Evolutionary conservation across 305 asterid species (phyloP).

Genomic region (Caryopteris hybrid): DNA sequence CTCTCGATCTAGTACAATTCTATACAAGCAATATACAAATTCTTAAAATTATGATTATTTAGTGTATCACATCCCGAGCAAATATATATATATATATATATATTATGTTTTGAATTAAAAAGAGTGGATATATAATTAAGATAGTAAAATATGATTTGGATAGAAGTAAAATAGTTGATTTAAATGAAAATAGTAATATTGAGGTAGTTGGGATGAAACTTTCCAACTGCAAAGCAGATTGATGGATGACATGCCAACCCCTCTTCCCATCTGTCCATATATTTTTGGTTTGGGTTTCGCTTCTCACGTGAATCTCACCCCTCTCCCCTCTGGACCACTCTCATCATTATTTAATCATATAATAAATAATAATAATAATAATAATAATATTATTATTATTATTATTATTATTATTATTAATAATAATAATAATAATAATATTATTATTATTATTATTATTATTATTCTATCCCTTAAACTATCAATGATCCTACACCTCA

Average conservation of each 20-base stretch:
- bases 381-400: too few relatives aligned
- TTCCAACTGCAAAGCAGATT: slow-evolving; percentile 35
- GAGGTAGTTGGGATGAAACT: not conserved
- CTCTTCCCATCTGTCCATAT: slow-evolving; percentile 33
- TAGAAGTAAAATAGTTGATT: too few relatives aligned
- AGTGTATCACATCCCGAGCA: too few relatives aligned
- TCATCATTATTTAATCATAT: not conserved
- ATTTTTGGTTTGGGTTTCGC: slow-evolving; percentile 39
- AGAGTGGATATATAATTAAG: too few relatives aligned
- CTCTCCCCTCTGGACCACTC: slow-evolving; percentile 33
- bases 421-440: too few relatives aligned
- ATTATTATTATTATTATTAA: not conserved
- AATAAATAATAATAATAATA: too few relatives aligned
- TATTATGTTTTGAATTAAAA: too few relatives aligned
- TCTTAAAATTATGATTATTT: too few relatives aligned
- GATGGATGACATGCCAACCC: slow-evolving; percentile 57
- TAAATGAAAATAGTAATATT: not conserved
- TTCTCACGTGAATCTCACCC: slow-evolving; percentile 78
- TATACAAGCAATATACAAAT: too few relatives aligned
- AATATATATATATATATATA: too few relatives aligned
- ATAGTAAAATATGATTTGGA: too few relatives aligned
- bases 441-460: not conserved
- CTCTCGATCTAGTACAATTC: too few relatives aligned
- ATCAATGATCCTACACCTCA: slow-evolving; percentile 2
- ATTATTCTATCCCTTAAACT: not conserved